phyloP scores from a whole-genome alignment of 192 early-diverging fungal genomes.

The Umbelopsis vinacea region DNA sequence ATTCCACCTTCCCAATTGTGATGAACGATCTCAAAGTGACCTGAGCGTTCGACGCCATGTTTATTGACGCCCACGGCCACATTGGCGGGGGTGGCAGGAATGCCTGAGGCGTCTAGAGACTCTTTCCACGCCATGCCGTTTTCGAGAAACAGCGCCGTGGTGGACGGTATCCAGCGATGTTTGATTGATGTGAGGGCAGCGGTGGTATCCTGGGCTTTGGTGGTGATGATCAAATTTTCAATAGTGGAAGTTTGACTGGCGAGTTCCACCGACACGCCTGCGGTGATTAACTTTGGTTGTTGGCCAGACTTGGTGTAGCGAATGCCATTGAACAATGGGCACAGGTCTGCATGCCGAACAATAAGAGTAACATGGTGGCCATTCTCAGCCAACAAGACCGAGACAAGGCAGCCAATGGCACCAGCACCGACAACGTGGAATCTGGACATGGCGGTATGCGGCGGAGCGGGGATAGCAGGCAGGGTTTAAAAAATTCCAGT shows the following conservation, averaged over 20 bases:
- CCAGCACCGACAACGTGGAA: conserved; percentile 75
- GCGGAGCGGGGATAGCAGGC: background rate
- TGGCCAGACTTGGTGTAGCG: background rate
- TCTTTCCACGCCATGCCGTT: conserved; percentile 69
- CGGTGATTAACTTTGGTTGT: background rate
- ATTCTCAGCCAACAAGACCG: conserved; percentile 53
- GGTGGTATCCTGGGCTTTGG: conserved; percentile 64
- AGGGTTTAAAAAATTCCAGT: background rate
- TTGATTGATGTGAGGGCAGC: conserved; percentile 49
- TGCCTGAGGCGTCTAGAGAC: conserved; percentile 35
- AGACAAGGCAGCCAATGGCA: conserved; percentile 71
- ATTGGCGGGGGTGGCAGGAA: conserved; percentile 15
- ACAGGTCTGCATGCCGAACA: conserved; percentile 39
- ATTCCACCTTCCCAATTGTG: conserved; percentile 24
- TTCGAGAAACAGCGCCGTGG: conserved; percentile 61
- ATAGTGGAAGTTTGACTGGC: conserved; percentile 38
- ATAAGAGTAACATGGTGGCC: conserved; percentile 58
- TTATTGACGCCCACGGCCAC: conserved; percentile 29
- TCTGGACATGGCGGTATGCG: background rate
- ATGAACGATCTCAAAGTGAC: conserved; percentile 31
- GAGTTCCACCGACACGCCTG: background rate
- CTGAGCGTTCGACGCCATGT: conserved; percentile 30
- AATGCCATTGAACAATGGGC: conserved; percentile 29
- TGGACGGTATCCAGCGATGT: conserved; percentile 42
- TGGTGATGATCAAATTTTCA: conserved; percentile 54